phyloP scores from a whole-genome alignment of 1,284 basidiomycete genomes.

The Fomitiporia mediterranea region DNA sequence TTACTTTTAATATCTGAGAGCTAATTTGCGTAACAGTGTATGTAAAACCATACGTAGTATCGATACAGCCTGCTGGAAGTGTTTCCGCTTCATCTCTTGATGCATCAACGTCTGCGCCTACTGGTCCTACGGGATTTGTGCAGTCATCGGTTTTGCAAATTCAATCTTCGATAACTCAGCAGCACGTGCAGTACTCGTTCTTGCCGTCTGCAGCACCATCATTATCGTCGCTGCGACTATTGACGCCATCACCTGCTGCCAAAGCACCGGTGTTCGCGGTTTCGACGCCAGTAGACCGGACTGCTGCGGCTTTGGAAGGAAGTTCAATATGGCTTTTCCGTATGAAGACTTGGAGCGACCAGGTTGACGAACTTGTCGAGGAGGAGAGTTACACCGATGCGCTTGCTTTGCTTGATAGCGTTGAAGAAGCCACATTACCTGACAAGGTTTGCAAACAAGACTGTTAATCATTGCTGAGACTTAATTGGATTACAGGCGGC shows the following conservation, averaged over 20 bases:
- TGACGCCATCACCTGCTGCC: conserved; percentile 44
- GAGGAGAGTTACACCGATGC: conserved; percentile 77
- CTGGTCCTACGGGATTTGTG: conserved; percentile 32
- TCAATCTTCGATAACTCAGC: conserved; percentile 71
- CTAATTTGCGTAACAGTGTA: conserved; percentile 60
- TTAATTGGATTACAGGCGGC: conserved; percentile 46
- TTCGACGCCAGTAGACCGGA: conserved; percentile 70
- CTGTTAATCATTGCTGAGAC: conserved; percentile 4
- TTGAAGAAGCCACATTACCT: conserved; percentile 58
- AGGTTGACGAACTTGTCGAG: conserved; percentile 81
- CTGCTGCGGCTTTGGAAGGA: conserved; percentile 57
- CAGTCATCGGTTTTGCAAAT: conserved; percentile 68
- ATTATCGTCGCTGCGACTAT: conserved; percentile 38
- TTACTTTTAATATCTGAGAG: no score
- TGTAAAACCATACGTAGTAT: conserved; percentile 82
- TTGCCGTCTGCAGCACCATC: conserved; percentile 51
- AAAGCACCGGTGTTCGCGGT: conserved; percentile 65
- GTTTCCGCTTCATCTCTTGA: conserved; percentile 37
- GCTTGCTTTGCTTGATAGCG: conserved; percentile 70
- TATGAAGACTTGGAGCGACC: conserved; percentile 72
- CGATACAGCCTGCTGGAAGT: conserved; percentile 66
- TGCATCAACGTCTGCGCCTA: conserved; percentile 28
- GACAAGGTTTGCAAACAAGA: conserved; percentile 54
- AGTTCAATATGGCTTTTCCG: conserved; percentile 74
- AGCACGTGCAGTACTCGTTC: conserved; percentile 57